Evolutionary conservation across 2,329 filamentous ascomycete species (phyloP).

Genomic region (Aschersonia sp.): DNA sequence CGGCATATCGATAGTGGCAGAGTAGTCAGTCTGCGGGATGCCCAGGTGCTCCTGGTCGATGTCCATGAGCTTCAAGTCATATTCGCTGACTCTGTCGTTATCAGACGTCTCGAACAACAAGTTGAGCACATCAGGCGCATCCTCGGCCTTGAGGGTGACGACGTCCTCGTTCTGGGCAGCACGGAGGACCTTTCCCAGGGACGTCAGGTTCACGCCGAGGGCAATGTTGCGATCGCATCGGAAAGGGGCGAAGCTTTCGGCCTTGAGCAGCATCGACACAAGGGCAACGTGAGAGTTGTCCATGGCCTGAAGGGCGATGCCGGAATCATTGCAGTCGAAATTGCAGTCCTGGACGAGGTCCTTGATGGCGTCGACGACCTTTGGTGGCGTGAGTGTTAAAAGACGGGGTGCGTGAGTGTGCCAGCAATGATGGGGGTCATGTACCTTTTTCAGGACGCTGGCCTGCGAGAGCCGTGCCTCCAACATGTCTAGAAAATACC

Average conservation of each 20-base stretch:
- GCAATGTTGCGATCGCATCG: slow-evolving; percentile 98
- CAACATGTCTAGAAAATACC: slow-evolving; percentile 47
- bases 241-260: slow-evolving; percentile 86
- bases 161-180: slow-evolving; percentile 90
- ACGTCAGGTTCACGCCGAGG: slow-evolving; percentile 91
- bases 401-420: slow-evolving; percentile 93
- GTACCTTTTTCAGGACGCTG: slow-evolving; percentile 83
- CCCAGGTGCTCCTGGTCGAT: slow-evolving; percentile 99
- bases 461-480: slow-evolving; percentile 97
- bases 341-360: slow-evolving; percentile 99
- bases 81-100: slow-evolving; percentile 89
- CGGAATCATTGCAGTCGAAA: slow-evolving; percentile 99
- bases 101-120: slow-evolving; percentile 84
- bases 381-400: neutral
- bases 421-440: slow-evolving; percentile 63
- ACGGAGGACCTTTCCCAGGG: slow-evolving; percentile 92
- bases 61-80: slow-evolving; percentile 99
- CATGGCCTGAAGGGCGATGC: slow-evolving; percentile 97
- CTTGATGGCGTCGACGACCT: slow-evolving; percentile 99
- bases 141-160: slow-evolving; percentile 92
- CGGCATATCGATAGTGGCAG: slow-evolving; percentile 81
- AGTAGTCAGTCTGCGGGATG: slow-evolving; percentile 98
- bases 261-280: slow-evolving; percentile 96
- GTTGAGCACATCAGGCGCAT: slow-evolving; percentile 90
- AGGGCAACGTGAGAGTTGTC: slow-evolving; percentile 99